Conservation (phyloP, 2,329 filamentous ascomycete species). For the Botrytis cinerea region DNA sequence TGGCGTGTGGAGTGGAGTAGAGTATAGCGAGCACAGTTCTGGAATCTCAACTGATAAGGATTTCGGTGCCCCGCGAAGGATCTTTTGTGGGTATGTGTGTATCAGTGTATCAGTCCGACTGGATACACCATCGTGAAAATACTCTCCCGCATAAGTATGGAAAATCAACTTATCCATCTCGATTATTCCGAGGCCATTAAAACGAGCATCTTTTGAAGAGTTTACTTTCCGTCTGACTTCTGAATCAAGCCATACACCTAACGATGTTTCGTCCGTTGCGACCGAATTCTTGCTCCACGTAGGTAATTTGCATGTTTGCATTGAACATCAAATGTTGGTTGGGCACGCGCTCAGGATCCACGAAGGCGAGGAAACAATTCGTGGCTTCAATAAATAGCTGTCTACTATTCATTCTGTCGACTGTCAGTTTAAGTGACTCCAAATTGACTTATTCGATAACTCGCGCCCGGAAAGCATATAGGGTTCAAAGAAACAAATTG, state of each 20-base stretch:
- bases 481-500: not conserved
- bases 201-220: not conserved
- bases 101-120: not conserved
- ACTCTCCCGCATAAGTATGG: not conserved
- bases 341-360: not conserved
- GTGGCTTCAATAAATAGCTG: not conserved
- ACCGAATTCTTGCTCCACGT: fast-evolving
- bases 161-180: not conserved
- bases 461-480: not conserved
- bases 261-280: not conserved
- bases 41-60: not conserved
- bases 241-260: not conserved
- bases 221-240: not conserved
- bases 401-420: not conserved
- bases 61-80: not conserved
- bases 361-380: not conserved
- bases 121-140: not conserved
- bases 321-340: not conserved
- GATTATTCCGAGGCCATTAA: not conserved
- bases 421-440: not conserved
- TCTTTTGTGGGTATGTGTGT: not conserved
- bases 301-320: not conserved
- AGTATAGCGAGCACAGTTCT: not conserved
- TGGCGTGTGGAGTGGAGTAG: not conserved
- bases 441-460: not conserved